Evolutionary conservation across 2,329 filamentous ascomycete species (phyloP), one percentile per base, ranked within the genome.

Genomic region (Fusarium sp.): DNA sequence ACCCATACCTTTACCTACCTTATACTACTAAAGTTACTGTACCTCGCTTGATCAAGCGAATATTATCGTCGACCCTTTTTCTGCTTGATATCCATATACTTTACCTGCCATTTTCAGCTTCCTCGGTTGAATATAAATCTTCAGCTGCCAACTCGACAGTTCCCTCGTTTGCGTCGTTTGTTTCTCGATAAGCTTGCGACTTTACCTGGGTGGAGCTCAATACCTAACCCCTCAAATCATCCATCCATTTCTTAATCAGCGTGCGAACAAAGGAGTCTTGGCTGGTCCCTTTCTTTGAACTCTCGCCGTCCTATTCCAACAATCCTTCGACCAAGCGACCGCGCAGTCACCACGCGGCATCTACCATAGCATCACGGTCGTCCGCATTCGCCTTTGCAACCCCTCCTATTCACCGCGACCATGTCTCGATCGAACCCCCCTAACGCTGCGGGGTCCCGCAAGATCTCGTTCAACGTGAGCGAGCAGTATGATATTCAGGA

Each of bases 401-500:
- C 51, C 42, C 45, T 60, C 34, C 44, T 51, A 53, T 45, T 51
- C 49, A 45, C 48, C 51, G 31, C 54, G 45, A 64, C 39, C 67
- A 74, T 89, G 87, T 89, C 87, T 77, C 87, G 87, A 76, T 77
- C 86, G 62, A 82, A 84, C 76, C 80, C 86, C 71, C 87, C 84
- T 75, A 89, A 85, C 80, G 82, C 86, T 61, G 82, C 86, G 76
- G 88, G 88, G 75, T 91, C 90, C 75, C 89, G 96, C 80, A 99
- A 98, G 88, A 99, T 99, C 81, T 98, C 95, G 58, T 99, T 99
- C 90, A 99, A 99, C 79, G 96, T 99, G 69, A 98, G 95, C 78
- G 96, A 99, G 82, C 96, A 99, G 82, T 99, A 99, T 80, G 96
- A 99, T 78, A 99, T 99, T 73, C 95, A 98, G 81, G 96, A 99